A percentile compares a stretch with the other conserved stretches of the same genome.
Conservation (phyloP, 106 monocot species). For the Gastrodia elata region DNA sequence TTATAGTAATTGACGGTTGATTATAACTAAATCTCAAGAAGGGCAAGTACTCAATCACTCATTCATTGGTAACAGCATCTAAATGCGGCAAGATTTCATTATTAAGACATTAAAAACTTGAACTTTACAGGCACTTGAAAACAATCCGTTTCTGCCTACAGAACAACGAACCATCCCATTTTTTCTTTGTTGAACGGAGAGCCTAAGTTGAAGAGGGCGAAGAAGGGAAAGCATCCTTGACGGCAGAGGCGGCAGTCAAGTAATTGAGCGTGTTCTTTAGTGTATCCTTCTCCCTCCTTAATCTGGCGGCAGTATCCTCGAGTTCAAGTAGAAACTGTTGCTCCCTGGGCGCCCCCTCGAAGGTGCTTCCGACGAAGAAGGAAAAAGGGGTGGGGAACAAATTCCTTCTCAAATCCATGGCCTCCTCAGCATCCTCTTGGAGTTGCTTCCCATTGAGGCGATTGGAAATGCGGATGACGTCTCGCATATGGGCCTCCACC, state of each 20-base stretch:
- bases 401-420: constrained; percentile 40
- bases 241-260: constrained; percentile 60
- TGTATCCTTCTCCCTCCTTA: constrained; percentile 73
- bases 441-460: constrained; percentile 61
- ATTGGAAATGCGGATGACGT: constrained; percentile 78
- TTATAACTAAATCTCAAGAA: neutral
- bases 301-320: constrained; percentile 65
- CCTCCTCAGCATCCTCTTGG: constrained; percentile 22
- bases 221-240: constrained; percentile 64
- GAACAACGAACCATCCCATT: no score
- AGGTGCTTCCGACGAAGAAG: constrained; percentile 87
- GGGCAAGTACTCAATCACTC: neutral
- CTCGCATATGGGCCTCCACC: constrained; percentile 74
- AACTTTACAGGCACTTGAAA: constrained; percentile 6
- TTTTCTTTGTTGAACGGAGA: constrained; percentile 2
- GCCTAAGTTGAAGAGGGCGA: constrained; percentile 18
- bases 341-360: constrained; percentile 78
- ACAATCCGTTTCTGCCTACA: neutral
- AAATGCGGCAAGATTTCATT: neutral
- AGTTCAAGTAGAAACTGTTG: constrained; percentile 90
- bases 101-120: neutral
- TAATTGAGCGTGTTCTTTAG: constrained; percentile 79
- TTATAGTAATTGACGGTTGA: neutral
- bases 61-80: neutral
- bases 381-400: constrained; percentile 88